Conservation (phyloP, 164 flowering plant species). For the Kalanchoe fedtschenkoi region DNA sequence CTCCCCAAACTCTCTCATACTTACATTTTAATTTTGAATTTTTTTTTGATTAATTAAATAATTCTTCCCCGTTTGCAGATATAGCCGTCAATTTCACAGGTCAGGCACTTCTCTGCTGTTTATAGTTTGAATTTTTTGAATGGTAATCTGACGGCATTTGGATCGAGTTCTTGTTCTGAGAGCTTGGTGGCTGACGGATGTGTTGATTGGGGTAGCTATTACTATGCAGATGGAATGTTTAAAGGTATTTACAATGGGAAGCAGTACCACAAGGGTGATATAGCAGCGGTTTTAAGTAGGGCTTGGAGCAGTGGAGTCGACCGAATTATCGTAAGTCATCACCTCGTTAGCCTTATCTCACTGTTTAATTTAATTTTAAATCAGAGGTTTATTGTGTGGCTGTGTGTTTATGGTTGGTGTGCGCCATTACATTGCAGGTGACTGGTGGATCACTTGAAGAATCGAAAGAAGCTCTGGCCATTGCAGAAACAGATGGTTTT, state of each 20-base stretch:
- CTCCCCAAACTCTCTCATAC: not conserved
- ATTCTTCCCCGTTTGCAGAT: constrained; percentile 33
- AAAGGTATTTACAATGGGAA: constrained; percentile 90
- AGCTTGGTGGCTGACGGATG: not conserved
- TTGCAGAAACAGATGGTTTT: constrained; percentile 93
- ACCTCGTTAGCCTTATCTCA: not conserved
- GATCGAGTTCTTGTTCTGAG: not conserved
- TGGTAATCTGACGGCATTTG: not conserved
- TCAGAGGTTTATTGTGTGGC: not conserved
- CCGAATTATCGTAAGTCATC: constrained; percentile 57
- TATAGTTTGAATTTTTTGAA: constrained; percentile 5
- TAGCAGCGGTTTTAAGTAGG: constrained; percentile 57
- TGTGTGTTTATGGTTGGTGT: not conserved
- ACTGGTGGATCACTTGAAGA: constrained; percentile 99
- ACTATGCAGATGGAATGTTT: constrained; percentile 71
- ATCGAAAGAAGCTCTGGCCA: constrained; percentile 82
- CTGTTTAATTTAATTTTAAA: not conserved
- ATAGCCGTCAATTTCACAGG: constrained; percentile 97
- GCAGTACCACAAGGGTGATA: constrained; percentile 64
- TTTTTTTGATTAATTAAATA: not conserved
- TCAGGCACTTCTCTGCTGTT: constrained; percentile 32
- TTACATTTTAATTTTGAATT: not conserved
- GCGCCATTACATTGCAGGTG: constrained; percentile 35
- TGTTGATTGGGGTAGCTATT: not conserved
- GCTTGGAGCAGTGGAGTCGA: constrained; percentile 95